Evolutionary conservation across 1,139 yeast species (phyloP).

Genomic region (Zygotorulaspora mrakii): DNA sequence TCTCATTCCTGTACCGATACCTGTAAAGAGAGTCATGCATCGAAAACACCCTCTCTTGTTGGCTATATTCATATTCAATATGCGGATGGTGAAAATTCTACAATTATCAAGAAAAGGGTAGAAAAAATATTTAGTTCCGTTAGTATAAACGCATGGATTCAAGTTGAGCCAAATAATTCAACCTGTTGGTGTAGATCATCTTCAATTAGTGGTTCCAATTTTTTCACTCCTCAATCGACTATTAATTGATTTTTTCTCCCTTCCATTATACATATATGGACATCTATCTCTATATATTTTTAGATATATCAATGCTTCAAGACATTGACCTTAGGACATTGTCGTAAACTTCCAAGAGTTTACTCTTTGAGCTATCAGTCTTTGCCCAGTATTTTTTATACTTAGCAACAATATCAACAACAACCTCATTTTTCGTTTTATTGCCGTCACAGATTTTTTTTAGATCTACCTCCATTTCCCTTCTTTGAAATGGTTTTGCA

Average conservation of each 20-base stretch:
- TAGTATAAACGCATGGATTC: conserved; percentile 53
- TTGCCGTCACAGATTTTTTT: conserved; percentile 66
- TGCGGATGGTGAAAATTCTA: conserved; percentile 61
- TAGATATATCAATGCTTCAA: conserved; percentile 4
- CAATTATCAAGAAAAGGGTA: conserved; percentile 59
- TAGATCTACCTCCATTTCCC: conserved; percentile 66
- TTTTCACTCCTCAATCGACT: not conserved
- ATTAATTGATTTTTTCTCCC: not conserved
- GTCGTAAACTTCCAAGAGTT: conserved; percentile 33
- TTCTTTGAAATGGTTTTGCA: conserved; percentile 84
- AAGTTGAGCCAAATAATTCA: conserved; percentile 56
- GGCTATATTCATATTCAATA: conserved; percentile 71
- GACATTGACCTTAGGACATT: conserved; percentile 22
- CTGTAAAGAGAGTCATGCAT: conserved; percentile 13
- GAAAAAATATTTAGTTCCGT: conserved; percentile 43
- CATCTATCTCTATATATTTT: too few species aligned
- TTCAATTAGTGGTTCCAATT: conserved; percentile 6
- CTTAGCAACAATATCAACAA: conserved; percentile 52
- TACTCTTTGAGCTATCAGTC: conserved; percentile 30
- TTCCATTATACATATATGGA: conserved; percentile 1
- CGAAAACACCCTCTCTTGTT: conserved; percentile 33
- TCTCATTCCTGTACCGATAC: too few species aligned
- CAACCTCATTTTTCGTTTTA: conserved; percentile 51
- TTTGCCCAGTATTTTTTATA: conserved; percentile 59
- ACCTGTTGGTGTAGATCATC: conserved; percentile 53